Percentiles rank a stretch among this genome's conserved stretches.
phyloP scores from a whole-genome alignment of 148 eudicot species.

The Vaccinium myrtillus region DNA sequence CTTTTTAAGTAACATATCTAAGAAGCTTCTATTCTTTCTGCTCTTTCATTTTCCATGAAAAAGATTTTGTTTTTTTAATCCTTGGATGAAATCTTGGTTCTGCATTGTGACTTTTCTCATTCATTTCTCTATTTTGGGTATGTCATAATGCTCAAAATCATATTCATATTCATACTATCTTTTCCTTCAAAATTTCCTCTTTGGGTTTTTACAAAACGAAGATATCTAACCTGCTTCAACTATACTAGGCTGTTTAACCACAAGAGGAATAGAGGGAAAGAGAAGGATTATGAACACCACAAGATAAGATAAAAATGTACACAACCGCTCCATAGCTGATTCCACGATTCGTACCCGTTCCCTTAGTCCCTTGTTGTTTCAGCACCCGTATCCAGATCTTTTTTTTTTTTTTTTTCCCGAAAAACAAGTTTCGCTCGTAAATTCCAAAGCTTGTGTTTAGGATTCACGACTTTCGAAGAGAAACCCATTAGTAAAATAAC shows the following conservation, averaged over 20 bases:
- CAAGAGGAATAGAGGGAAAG: constrained; percentile 15
- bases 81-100: not conserved
- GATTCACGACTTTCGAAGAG: not conserved
- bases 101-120: not conserved
- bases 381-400: not conserved
- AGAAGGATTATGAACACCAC: not conserved
- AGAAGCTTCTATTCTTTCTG: constrained; percentile 50
- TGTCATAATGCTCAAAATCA: not conserved
- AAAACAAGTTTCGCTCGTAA: too few relatives aligned
- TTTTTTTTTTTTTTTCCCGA: too few relatives aligned
- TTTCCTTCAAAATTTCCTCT: constrained; percentile 28
- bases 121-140: not conserved
- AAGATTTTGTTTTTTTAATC: not conserved
- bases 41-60: not conserved
- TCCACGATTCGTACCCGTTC: not conserved
- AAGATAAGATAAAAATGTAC: constrained; percentile 13
- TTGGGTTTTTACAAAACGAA: constrained; percentile 7
- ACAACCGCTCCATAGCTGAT: constrained; percentile 20
- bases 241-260: not conserved
- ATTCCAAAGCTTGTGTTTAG: not conserved
- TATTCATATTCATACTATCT: not conserved
- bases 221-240: not conserved
- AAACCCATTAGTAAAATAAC: not conserved
- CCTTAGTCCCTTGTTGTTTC: too few relatives aligned
- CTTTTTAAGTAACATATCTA: constrained; percentile 11